Percentiles rank a stretch among this genome's conserved stretches.
phyloP scores from a whole-genome alignment of 2,329 filamentous ascomycete genomes.

The Sphaerulina musiva region DNA sequence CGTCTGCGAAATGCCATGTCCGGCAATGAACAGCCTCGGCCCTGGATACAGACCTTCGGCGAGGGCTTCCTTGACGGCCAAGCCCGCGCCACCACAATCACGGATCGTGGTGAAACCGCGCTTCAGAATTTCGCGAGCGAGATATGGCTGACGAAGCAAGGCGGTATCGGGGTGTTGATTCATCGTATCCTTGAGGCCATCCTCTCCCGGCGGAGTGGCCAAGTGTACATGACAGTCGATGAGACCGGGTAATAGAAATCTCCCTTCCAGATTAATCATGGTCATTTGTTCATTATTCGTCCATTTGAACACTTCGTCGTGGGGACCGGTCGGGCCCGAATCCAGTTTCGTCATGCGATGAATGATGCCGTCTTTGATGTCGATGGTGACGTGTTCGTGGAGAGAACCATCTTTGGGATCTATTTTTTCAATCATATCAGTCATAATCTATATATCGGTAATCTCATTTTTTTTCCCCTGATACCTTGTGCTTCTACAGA shows the following conservation, averaged over 20 bases:
- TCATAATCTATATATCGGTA: background rate
- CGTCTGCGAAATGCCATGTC: conserved; percentile 51
- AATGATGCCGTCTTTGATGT: conserved; percentile 28
- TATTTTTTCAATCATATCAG: background rate
- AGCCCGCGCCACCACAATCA: conserved; percentile 52
- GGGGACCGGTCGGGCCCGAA: conserved; percentile 18
- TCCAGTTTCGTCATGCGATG: conserved; percentile 29
- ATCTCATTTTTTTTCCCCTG: background rate
- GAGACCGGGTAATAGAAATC: conserved; percentile 46
- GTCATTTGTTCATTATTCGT: conserved; percentile 23
- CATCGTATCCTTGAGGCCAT: conserved; percentile 35
- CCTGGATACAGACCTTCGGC: conserved; percentile 51
- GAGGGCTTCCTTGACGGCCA: conserved; percentile 52
- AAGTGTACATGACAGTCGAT: conserved; percentile 50
- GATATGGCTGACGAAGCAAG: conserved; percentile 44
- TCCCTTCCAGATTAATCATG: conserved; percentile 39
- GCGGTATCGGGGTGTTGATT: conserved; percentile 35
- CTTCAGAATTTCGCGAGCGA: conserved; percentile 46
- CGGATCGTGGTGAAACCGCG: conserved; percentile 55
- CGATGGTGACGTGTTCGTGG: conserved; percentile 29
- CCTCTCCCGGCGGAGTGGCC: conserved; percentile 40
- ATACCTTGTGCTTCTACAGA: no score
- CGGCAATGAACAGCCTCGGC: conserved; percentile 51
- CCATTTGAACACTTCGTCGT: conserved; percentile 29
- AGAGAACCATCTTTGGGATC: conserved; percentile 31